Percentiles rank a stretch among this genome's conserved stretches.
Evolutionary conservation across 805 yeast genomes (phyloP).

Genomic region (Wilhelminamyces savonicus): DNA sequence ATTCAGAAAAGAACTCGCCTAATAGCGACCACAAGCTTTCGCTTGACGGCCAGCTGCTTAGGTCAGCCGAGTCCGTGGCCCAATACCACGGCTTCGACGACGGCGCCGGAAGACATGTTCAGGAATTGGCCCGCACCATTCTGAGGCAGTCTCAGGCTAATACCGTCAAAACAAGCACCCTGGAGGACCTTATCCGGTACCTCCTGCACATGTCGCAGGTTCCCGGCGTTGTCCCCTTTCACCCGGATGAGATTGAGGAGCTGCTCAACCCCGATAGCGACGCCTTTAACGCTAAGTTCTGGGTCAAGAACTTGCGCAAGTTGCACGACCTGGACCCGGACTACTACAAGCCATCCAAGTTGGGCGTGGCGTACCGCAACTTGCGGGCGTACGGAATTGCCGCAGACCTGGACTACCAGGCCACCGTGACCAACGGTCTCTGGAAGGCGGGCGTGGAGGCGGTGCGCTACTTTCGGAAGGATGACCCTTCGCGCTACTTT

Average conservation of each 20-base stretch:
- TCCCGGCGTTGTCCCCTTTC: slow-evolving; percentile 12
- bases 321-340: slow-evolving; percentile 6
- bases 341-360: slow-evolving; percentile 7
- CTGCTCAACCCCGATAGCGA: slow-evolving; percentile 6
- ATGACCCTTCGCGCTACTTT: slow-evolving; percentile 19
- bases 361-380: slow-evolving; percentile 10
- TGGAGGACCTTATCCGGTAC: slow-evolving; percentile 25
- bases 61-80: too few species aligned
- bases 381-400: slow-evolving; percentile 8
- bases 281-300: slow-evolving; percentile 5
- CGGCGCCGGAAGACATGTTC: too few species aligned
- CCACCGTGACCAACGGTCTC: slow-evolving; percentile 6
- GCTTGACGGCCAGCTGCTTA: too few species aligned
- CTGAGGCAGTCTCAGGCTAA: too few species aligned
- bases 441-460: slow-evolving; percentile 9
- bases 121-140: too few species aligned
- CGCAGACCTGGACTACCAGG: slow-evolving; percentile 9
- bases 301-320: slow-evolving; percentile 8
- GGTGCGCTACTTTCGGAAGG: slow-evolving; percentile 9
- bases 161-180: slow-evolving; percentile 6
- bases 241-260: slow-evolving; percentile 5
- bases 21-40: too few species aligned
- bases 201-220: slow-evolving; percentile 39
- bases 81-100: too few species aligned
- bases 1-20: too few species aligned